phyloP scores from a whole-genome alignment of 2,329 filamentous ascomycete genomes.

The Coniochaeta sp. region DNA sequence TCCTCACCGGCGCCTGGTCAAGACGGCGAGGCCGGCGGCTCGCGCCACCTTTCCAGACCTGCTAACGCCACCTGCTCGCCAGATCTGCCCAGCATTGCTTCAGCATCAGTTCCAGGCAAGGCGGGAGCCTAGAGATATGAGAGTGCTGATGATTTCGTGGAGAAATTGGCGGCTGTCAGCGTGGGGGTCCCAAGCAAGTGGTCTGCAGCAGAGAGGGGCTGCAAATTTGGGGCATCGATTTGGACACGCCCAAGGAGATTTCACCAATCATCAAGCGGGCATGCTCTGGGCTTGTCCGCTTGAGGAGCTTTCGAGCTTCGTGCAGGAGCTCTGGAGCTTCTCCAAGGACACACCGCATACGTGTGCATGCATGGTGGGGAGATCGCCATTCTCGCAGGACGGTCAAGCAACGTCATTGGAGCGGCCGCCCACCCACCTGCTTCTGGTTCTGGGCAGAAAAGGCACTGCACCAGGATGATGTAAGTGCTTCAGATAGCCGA shows the following conservation, averaged over 20 bases:
- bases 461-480: not conserved
- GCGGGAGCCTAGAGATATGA: not conserved
- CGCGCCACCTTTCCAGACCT: not conserved
- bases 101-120: not conserved
- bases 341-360: not conserved
- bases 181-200: constrained; percentile 1
- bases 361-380: not conserved
- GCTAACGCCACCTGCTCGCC: not conserved
- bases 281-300: not conserved
- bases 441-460: not conserved
- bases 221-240: not conserved
- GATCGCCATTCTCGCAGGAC: not conserved
- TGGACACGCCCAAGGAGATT: not conserved
- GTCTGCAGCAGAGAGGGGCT: not conserved
- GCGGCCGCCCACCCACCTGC: not conserved
- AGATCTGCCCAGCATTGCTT: not conserved
- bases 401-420: not conserved
- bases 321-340: not conserved
- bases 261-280: not conserved
- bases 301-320: not conserved
- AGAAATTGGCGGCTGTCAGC: constrained; percentile 2
- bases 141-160: not conserved
- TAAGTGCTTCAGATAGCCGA: not conserved
- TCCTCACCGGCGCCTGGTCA: not conserved
- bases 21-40: constrained; percentile 2